Base-by-base conservation (phyloP, 495 filamentous ascomycete species). In the Stereocaulon alpinum region DNA sequence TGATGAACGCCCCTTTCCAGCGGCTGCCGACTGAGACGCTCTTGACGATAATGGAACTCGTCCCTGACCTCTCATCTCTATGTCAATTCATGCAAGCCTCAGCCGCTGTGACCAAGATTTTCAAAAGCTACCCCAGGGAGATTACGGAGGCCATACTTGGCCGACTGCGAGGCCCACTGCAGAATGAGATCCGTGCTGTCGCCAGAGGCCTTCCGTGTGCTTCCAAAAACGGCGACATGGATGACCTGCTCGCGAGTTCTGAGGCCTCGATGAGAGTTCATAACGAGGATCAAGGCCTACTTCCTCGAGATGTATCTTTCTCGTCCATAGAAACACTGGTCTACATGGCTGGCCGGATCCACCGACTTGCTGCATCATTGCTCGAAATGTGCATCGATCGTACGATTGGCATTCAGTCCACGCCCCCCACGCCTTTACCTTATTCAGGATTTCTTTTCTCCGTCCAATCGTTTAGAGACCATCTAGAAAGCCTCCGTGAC, bases 331-430 rank as follows among this genome's bases (percentile, higher is more conserved):
- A 29, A 30, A 48, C 24, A 17, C 4, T 55, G 5, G 48, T 53
- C 14, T 34, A 40, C 7, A 12, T 59, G 49, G 40, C 56, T 18
- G 32, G 18, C 27, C 48, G 51, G 12, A 42, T 56, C 22, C 56
- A 49, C 18, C 27, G 40, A 12, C 56, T 59, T 34, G 30, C 61
- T 14, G 30, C 49, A 29, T 50, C 41, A n/a, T 59, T 48, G 22
- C 30, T 59, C 20, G 32, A 43, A 4, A 59, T 47, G 24, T 27
- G 59, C 29, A 42, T 59, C 24, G 52, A 55, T n/a, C n/a, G 49
- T 29, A 6, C 11, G 11, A 37, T 7, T 37, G 6, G 5, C 6
- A 42, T 59, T 9, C 54, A 32, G 29, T 27, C 7, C 15, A 41
- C 43, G 20, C 40, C 17, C 6, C 56, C 44, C 29, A 50, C 17